Percentiles rank a stretch among this genome's conserved stretches.
Evolutionary conservation across 345 rosid species (phyloP).

Genomic region (Nephelium lappaceum): DNA sequence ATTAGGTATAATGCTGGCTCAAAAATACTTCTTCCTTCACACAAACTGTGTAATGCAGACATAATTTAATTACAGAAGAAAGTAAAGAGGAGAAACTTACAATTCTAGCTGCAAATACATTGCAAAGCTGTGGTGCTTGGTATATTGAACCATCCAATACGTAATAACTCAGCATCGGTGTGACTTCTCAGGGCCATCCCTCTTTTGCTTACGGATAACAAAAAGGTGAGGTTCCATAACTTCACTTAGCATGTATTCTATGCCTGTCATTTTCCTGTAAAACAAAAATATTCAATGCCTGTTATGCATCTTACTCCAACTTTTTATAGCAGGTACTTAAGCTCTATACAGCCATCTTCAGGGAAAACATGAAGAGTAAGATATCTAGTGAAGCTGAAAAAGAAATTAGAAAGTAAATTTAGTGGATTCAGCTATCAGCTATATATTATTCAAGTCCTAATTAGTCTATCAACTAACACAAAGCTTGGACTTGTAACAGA

Average conservation of each 20-base stretch:
- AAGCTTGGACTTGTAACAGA: neutral
- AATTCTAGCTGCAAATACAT: slow-evolving; percentile 84
- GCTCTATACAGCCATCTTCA: neutral
- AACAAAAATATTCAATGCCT: neutral
- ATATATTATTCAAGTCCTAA: neutral
- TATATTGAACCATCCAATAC: slow-evolving; percentile 88
- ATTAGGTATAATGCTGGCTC: neutral
- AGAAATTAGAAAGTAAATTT: neutral
- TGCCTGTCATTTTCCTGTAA: slow-evolving; percentile 81
- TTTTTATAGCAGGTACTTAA: neutral
- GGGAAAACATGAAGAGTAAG: neutral
- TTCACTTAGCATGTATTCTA: slow-evolving; percentile 70
- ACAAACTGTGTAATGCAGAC: neutral
- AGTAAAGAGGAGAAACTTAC: slow-evolving; percentile 44
- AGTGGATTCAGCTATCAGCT: neutral
- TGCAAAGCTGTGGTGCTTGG: slow-evolving; percentile 91
- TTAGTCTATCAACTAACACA: neutral
- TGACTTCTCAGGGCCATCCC: slow-evolving; percentile 90
- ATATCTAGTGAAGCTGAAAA: neutral
- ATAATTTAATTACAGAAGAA: slow-evolving; percentile 4
- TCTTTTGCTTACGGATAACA: slow-evolving; percentile 86
- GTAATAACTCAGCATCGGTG: slow-evolving; percentile 78
- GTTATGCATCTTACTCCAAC: neutral
- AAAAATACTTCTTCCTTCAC: neutral
- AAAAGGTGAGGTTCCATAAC: slow-evolving; percentile 86